Percentiles rank a stretch among this genome's conserved stretches.
phyloP scores from a whole-genome alignment of 495 filamentous ascomycete genomes.

The Penicillium argentinense region DNA sequence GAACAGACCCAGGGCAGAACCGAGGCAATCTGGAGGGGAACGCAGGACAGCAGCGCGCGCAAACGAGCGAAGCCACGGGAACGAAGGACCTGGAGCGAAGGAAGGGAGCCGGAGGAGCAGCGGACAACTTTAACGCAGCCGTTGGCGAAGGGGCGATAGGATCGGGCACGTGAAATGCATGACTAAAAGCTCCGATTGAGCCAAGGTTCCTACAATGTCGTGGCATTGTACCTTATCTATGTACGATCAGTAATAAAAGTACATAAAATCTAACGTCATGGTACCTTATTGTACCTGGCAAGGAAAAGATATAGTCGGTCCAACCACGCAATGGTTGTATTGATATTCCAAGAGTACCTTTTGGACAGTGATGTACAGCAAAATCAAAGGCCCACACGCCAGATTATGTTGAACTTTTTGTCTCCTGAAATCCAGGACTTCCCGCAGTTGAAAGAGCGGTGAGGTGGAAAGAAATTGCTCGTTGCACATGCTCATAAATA shows the following conservation, averaged over 20 bases:
- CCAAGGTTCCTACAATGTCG: background rate
- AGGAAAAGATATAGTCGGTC: background rate
- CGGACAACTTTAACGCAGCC: too few species aligned
- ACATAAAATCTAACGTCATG: background rate
- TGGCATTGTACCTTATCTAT: background rate
- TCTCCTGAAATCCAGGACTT: constrained; percentile 32
- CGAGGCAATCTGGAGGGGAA: constrained; percentile 4
- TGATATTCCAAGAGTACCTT: constrained; percentile 14
- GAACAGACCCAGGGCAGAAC: constrained; percentile 1
- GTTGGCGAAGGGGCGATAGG: background rate
- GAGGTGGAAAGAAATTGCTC: constrained; percentile 31
- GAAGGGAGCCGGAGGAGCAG: background rate
- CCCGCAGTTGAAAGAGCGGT: constrained; percentile 42
- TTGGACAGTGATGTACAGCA: constrained; percentile 15
- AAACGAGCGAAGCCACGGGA: background rate
- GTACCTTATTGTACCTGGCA: background rate
- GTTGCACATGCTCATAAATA: constrained; percentile 31
- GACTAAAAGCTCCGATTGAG: constrained; percentile 5
- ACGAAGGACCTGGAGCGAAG: too few species aligned
- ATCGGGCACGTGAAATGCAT: constrained; percentile 12
- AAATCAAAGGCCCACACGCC: constrained; percentile 21
- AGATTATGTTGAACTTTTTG: constrained; percentile 39
- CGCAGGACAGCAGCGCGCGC: background rate
- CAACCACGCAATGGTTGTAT: constrained; percentile 9
- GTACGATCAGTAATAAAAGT: background rate